A percentile compares a stretch with the other conserved stretches of the same genome.
These are phyloP conservation scores for Coix lacrymajobi DNA, from an alignment of 176 grass and related monocot species.

Conservation along the genomic window DNA sequence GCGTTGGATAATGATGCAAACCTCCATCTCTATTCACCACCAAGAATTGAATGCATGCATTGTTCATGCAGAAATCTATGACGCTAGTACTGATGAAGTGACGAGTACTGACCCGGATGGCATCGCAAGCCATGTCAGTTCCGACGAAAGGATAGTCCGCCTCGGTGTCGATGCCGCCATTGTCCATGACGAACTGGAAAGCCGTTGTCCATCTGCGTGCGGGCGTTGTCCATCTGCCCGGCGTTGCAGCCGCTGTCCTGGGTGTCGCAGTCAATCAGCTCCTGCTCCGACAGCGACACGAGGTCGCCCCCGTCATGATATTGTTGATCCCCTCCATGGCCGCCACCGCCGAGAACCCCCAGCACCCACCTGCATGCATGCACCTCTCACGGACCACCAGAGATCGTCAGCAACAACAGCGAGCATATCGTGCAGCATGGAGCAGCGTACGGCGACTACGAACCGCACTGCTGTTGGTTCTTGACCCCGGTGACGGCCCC, in stretches of 20 bases:
- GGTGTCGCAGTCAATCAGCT: conserved; percentile 47
- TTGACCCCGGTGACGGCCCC: conserved; percentile 2
- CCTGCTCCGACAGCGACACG: conserved; percentile 53
- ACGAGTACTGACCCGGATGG: not conserved
- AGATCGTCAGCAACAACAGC: not conserved
- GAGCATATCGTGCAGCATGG: not conserved
- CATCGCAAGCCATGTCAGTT: not conserved
- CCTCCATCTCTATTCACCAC: not conserved
- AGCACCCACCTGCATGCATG: conserved; percentile 5
- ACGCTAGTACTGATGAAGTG: too few species aligned
- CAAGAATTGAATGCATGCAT: not conserved
- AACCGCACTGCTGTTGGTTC: not conserved
- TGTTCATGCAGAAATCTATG: not conserved
- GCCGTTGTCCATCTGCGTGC: not conserved
- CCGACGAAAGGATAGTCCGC: not conserved
- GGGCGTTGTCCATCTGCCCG: not conserved
- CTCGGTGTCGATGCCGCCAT: not conserved
- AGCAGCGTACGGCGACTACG: not conserved
- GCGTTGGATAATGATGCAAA: not conserved
- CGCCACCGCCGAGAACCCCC: conserved; percentile 27
- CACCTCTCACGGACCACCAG: too few species aligned
- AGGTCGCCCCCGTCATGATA: conserved; percentile 42
- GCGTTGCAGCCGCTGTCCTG: not conserved
- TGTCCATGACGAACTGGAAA: conserved; percentile 1
- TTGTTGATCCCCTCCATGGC: conserved; percentile 56